Conservation (phyloP, 768 basidiomycete genomes). For the Tylopilus rubrobrunneus region DNA sequence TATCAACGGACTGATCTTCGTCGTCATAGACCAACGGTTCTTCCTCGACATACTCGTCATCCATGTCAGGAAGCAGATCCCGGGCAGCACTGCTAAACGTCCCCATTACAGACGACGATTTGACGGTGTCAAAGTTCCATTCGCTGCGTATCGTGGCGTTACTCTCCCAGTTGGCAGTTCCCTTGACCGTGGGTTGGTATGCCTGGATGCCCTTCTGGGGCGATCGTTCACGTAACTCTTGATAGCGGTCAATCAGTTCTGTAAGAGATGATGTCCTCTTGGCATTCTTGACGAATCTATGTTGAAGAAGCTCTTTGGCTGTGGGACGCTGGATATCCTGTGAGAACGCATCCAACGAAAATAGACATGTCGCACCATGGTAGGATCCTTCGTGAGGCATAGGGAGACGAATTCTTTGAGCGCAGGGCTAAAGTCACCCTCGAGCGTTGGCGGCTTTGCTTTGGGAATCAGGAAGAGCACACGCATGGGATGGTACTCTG, state of each 20-base stretch:
- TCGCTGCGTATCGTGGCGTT: conserved; percentile 81
- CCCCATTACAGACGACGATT: conserved; percentile 68
- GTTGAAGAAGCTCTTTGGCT: conserved; percentile 89
- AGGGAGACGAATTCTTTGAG: conserved; percentile 92
- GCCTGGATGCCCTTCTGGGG: conserved; percentile 53
- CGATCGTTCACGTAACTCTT: conserved; percentile 66
- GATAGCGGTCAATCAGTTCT: conserved; percentile 85
- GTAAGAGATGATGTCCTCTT: conserved; percentile 79
- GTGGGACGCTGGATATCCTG: conserved; percentile 67
- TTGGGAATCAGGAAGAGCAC: conserved; percentile 98
- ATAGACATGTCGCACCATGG: conserved; percentile 45
- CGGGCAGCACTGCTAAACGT: conserved; percentile 70
- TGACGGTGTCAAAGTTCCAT: conserved; percentile 94
- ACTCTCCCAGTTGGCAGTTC: conserved; percentile 62
- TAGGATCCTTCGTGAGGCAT: conserved; percentile 92
- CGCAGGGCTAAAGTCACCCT: conserved; percentile 75
- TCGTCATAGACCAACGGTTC: conserved; percentile 37
- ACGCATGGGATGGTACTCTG: conserved; percentile 98
- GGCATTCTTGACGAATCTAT: conserved; percentile 86
- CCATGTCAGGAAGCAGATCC: conserved; percentile 62
- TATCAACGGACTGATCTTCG: conserved; percentile 55
- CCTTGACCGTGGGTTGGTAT: conserved; percentile 55
- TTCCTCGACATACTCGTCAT: conserved; percentile 48
- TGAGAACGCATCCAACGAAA: conserved; percentile 7
- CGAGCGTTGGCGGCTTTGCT: conserved; percentile 87